Conservation (phyloP, 1,139 yeast genomes). For the Kodamaea alishanica region DNA sequence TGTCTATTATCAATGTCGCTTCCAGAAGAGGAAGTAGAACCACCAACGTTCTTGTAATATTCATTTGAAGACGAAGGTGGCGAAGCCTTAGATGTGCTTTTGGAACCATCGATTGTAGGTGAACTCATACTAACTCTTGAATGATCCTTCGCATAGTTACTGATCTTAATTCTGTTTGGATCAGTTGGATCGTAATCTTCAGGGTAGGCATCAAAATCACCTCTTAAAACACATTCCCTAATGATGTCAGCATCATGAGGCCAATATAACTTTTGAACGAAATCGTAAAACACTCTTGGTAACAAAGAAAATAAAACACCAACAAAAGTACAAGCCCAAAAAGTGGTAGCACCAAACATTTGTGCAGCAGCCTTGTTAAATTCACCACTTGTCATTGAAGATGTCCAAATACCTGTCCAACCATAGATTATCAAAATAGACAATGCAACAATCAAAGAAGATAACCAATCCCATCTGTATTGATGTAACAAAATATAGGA, state of each 20-base stretch:
- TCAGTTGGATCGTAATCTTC: constrained; percentile 65
- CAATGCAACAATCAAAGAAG: constrained; percentile 55
- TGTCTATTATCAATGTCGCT: constrained; percentile 16
- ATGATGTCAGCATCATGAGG: constrained; percentile 86
- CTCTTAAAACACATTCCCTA: constrained; percentile 66
- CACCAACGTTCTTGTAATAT: constrained; percentile 3
- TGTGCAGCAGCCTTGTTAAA: constrained; percentile 74
- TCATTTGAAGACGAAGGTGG: constrained; percentile 5
- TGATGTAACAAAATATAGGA: constrained; percentile 76
- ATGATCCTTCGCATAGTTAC: constrained; percentile 22
- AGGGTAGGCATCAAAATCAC: constrained; percentile 59
- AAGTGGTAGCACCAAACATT: constrained; percentile 65
- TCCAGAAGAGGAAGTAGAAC: constrained; percentile 11
- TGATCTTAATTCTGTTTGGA: constrained; percentile 39
- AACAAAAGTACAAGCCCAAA: constrained; percentile 79
- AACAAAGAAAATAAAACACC: constrained; percentile 70
- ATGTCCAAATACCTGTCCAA: constrained; percentile 93
- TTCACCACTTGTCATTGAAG: constrained; percentile 53
- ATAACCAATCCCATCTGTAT: constrained; percentile 93
- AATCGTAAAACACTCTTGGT: constrained; percentile 72
- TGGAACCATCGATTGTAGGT: constrained; percentile 1
- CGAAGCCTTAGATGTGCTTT: constrained; percentile 6
- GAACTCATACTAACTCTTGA: constrained; percentile 17
- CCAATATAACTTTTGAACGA: constrained; percentile 53
- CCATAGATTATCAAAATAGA: constrained; percentile 68